phyloP scores from a whole-genome alignment of 352 stramenopile species.

The Phytophthora pluvialis region DNA sequence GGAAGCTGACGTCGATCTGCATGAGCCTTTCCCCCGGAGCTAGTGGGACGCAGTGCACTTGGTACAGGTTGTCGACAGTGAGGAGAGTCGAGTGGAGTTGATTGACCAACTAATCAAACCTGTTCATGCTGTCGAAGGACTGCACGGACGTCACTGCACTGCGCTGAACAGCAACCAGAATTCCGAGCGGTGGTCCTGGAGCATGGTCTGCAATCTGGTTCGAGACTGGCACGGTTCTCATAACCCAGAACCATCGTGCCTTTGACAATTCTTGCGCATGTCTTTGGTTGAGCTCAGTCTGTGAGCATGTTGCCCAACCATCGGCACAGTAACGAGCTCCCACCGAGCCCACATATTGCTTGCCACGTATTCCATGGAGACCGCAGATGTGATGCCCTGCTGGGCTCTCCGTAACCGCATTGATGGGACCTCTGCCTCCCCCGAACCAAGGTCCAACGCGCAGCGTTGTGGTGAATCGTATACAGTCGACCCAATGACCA shows the following conservation, averaged over 20 bases:
- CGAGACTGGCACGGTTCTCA: constrained; percentile 22
- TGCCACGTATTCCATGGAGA: constrained; percentile 44
- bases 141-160: constrained; percentile 34
- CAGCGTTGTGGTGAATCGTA: constrained; percentile 54
- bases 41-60: constrained; percentile 50
- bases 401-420: constrained; percentile 37
- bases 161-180: constrained; percentile 35
- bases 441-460: constrained; percentile 61
- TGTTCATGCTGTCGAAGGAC: constrained; percentile 39
- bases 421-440: constrained; percentile 34
- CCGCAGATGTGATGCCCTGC: constrained; percentile 41
- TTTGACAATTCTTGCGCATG: not conserved
- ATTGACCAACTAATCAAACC: constrained; percentile 39
- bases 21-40: constrained; percentile 42
- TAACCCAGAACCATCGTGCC: constrained; percentile 21
- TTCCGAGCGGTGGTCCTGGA: constrained; percentile 19
- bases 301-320: not conserved
- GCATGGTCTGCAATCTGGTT: constrained; percentile 2
- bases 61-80: constrained; percentile 15
- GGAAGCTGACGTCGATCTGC: constrained; percentile 57
- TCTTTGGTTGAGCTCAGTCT: not conserved
- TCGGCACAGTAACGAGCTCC: constrained; percentile 41
- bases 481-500: constrained; percentile 59
- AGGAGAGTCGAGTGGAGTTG: constrained; percentile 35
- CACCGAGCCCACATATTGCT: constrained; percentile 45